A percentile compares a stretch with the other conserved stretches of the same genome.
Evolutionary conservation across 495 filamentous ascomycete species (phyloP).

Genomic region (Penicillium coffeae): DNA sequence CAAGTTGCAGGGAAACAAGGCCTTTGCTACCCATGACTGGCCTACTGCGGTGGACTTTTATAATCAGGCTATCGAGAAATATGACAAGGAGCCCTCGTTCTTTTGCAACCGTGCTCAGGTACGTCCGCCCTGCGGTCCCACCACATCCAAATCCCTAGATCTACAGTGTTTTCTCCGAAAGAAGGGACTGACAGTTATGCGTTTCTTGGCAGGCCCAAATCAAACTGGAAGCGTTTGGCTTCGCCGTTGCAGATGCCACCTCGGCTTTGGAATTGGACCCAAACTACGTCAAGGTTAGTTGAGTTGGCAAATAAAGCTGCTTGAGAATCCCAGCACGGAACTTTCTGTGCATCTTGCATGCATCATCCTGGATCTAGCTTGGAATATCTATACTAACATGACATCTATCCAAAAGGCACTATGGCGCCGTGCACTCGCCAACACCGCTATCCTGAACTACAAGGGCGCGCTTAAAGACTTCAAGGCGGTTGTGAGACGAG

Average conservation of each 20-base stretch:
- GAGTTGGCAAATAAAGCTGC: background rate
- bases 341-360: no score
- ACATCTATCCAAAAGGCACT: constrained; percentile 62
- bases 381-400: constrained; percentile 3
- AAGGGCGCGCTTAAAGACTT: constrained; percentile 89
- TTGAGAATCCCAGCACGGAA: no score
- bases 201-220: constrained; percentile 66
- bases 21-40: constrained; percentile 88
- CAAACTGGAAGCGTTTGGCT: constrained; percentile 92
- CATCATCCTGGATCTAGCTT: no score
- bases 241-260: constrained; percentile 88
- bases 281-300: constrained; percentile 74
- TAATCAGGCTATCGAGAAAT: constrained; percentile 80
- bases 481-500: constrained; percentile 81
- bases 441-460: constrained; percentile 83
- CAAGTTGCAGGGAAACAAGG: constrained; percentile 93
- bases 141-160: background rate
- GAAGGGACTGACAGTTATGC: constrained; percentile 15
- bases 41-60: constrained; percentile 78
- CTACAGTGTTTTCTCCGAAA: background rate
- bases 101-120: constrained; percentile 95
- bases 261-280: constrained; percentile 89
- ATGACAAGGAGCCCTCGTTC: constrained; percentile 80
- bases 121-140: constrained; percentile 23
- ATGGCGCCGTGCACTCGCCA: constrained; percentile 87